Evolutionary conservation across 176 grass and related monocot genomes (phyloP).

Genomic region (Oryza brachyantha): DNA sequence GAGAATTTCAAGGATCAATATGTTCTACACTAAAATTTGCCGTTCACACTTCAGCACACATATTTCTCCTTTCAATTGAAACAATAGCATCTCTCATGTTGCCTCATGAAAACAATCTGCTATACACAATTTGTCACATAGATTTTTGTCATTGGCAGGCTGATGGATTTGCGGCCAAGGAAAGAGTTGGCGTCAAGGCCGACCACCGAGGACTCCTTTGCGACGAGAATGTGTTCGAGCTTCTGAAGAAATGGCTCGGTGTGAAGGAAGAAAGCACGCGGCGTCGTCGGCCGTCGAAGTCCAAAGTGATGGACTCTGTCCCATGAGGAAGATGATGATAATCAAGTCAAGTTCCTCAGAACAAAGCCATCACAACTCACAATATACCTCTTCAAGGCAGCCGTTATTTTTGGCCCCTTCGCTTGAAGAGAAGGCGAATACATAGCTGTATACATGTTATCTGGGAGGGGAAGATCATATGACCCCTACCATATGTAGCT

Average conservation of each 20-base stretch:
- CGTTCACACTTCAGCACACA: neutral
- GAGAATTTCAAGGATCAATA: neutral
- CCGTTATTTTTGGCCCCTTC: conserved; percentile 25
- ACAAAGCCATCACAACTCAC: neutral
- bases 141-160: conserved; percentile 45
- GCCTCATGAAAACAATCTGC: neutral
- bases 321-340: neutral
- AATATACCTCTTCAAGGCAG: neutral
- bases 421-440: neutral
- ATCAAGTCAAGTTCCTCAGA: neutral
- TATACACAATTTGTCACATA: neutral
- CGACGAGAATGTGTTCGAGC: conserved; percentile 59
- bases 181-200: conserved; percentile 62
- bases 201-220: conserved; percentile 66
- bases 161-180: conserved; percentile 68
- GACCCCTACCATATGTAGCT: neutral
- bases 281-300: conserved; percentile 5
- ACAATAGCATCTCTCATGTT: neutral
- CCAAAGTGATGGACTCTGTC: conserved; percentile 39
- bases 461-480: neutral
- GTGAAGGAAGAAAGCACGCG: conserved; percentile 27
- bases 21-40: neutral
- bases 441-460: neutral
- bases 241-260: conserved; percentile 74
- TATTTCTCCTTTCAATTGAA: neutral